phyloP scores from a whole-genome alignment of 768 basidiomycete species.

The Mycena indigotica region DNA sequence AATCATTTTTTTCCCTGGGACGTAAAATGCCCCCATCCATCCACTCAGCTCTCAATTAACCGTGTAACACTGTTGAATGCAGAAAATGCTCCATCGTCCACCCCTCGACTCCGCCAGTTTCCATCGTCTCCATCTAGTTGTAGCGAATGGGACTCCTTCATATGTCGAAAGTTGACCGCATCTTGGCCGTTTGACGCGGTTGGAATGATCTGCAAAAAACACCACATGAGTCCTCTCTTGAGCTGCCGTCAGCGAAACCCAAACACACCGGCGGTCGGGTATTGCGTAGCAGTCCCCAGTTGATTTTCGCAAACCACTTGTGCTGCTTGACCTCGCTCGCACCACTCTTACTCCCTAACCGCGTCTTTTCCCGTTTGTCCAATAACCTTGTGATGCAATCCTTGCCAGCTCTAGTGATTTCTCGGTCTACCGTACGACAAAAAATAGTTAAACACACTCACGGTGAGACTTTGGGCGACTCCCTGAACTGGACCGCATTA shows the following conservation, averaged over 20 bases:
- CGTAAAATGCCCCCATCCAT: too few relatives aligned
- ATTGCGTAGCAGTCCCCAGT: constrained; percentile 95
- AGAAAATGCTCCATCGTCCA: constrained; percentile 80
- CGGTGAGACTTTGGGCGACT: constrained; percentile 77
- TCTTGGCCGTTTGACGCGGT: constrained; percentile 76
- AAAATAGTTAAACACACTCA: constrained; percentile 41
- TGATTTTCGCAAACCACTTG: constrained; percentile 96
- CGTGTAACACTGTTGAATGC: constrained; percentile 65
- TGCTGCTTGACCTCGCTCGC: constrained; percentile 99
- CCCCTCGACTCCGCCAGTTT: constrained; percentile 60
- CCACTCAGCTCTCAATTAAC: constrained; percentile 1
- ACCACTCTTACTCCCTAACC: constrained; percentile 89
- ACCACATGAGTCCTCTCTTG: constrained; percentile 26
- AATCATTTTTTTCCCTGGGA: background rate
- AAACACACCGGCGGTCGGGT: constrained; percentile 89
- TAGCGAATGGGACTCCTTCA: constrained; percentile 89
- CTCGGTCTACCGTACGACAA: constrained; percentile 13
- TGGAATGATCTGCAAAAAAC: constrained; percentile 74
- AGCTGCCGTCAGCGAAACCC: constrained; percentile 1
- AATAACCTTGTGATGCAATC: constrained; percentile 84
- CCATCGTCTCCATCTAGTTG: constrained; percentile 69
- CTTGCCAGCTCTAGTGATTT: constrained; percentile 70
- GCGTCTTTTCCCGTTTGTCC: constrained; percentile 87
- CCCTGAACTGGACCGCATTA: constrained; percentile 83
- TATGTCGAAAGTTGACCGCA: constrained; percentile 84